phyloP scores from a whole-genome alignment of 129 eudicot genomes.

The Flaveria linearis region DNA sequence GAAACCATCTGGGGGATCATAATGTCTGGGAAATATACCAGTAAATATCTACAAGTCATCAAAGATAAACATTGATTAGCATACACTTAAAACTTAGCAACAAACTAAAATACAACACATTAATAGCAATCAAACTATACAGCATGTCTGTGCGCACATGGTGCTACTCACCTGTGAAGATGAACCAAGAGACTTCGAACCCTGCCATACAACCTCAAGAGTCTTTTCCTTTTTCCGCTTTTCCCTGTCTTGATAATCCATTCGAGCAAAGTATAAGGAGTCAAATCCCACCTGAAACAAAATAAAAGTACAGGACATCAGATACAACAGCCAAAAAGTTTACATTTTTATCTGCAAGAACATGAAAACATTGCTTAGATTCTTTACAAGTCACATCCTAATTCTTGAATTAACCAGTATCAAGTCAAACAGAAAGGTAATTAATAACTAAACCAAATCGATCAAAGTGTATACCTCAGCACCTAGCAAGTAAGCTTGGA shows the following conservation, averaged over 20 bases:
- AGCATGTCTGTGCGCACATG: not conserved
- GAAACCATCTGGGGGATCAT: slow-evolving; percentile 98
- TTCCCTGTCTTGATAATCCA: slow-evolving; percentile 98
- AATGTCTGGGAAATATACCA: slow-evolving; percentile 89
- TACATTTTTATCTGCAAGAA: not conserved
- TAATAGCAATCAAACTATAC: not conserved
- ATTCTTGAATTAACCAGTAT: not conserved
- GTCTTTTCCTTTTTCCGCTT: slow-evolving; percentile 75
- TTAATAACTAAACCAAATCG: not conserved
- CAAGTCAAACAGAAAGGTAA: slow-evolving; percentile 1
- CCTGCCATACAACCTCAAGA: slow-evolving; percentile 95
- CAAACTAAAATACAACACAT: not conserved
- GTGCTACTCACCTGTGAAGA: slow-evolving; percentile 70
- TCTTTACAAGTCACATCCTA: too few species aligned
- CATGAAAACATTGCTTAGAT: not conserved
- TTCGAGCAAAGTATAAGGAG: slow-evolving; percentile 86
- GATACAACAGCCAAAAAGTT: not conserved
- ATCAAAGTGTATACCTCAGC: slow-evolving; percentile 67
- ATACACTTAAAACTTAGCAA: slow-evolving; percentile 12
- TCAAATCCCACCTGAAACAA: slow-evolving; percentile 89
- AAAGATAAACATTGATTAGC: slow-evolving; percentile 23
- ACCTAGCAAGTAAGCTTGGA: slow-evolving; percentile 96
- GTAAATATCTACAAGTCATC: slow-evolving; percentile 73
- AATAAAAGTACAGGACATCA: slow-evolving; percentile 1
- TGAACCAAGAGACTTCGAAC: slow-evolving; percentile 87